Conservation (phyloP, 768 basidiomycete genomes). For the Phaeotremella fagi region DNA sequence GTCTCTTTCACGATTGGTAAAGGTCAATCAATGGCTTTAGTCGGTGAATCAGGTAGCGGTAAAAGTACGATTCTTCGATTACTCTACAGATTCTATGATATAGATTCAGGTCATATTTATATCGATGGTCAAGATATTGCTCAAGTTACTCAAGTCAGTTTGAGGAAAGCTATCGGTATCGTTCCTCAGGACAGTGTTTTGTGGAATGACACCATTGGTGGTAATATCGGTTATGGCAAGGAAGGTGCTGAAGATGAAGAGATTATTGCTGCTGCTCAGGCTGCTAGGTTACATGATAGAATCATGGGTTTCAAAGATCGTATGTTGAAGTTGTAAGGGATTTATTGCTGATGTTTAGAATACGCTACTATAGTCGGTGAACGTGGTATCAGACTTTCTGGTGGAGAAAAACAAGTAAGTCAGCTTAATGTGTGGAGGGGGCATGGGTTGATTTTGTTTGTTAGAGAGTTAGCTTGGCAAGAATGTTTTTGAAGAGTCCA, state of each 20-base stretch:
- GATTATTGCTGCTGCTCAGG: slow-evolving; percentile 70
- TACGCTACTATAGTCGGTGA: slow-evolving; percentile 87
- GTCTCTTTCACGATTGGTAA: slow-evolving; percentile 85
- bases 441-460: not conserved
- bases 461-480: slow-evolving; percentile 70
- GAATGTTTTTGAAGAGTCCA: slow-evolving; percentile 80
- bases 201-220: slow-evolving; percentile 47
- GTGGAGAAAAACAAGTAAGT: slow-evolving; percentile 72
- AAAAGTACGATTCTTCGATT: slow-evolving; percentile 69
- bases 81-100: slow-evolving; percentile 87
- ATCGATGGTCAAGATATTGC: slow-evolving; percentile 85
- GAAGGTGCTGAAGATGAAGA: slow-evolving; percentile 66
- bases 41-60: slow-evolving; percentile 75
- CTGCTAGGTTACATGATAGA: slow-evolving; percentile 82
- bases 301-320: slow-evolving; percentile 75
- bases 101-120: slow-evolving; percentile 70
- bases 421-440: not conserved
- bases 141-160: slow-evolving; percentile 72
- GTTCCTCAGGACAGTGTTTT: slow-evolving; percentile 71
- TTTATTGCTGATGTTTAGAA: slow-evolving; percentile 31
- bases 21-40: slow-evolving; percentile 80
- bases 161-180: slow-evolving; percentile 78
- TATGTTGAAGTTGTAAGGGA: slow-evolving; percentile 2
- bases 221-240: slow-evolving; percentile 65
- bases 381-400: slow-evolving; percentile 74